A percentile compares a stretch with the other conserved stretches of the same genome.
These are phyloP conservation scores for Verticillium tricorpus DNA, from an alignment of 2,329 filamentous ascomycete genomes.

Conservation along the genomic window DNA sequence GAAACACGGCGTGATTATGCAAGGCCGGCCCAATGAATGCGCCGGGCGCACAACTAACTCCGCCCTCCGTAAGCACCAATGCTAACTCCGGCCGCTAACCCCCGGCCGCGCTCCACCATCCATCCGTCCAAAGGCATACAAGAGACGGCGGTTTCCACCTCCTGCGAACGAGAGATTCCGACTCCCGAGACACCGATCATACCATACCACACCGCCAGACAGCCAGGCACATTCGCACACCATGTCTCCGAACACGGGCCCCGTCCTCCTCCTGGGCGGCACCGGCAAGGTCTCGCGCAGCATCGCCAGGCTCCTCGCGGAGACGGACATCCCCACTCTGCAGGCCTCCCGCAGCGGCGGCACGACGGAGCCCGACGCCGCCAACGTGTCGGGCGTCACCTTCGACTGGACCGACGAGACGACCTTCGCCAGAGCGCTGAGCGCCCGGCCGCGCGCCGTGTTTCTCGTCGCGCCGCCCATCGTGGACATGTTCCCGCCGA, in stretches of 20 bases:
- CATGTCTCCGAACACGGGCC: neutral
- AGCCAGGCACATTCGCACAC: neutral
- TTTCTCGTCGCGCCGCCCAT: conserved; percentile 35
- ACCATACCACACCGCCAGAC: too few relatives aligned
- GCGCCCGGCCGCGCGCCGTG: conserved; percentile 17
- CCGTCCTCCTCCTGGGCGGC: conserved; percentile 37
- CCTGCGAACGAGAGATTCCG: neutral
- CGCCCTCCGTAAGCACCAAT: neutral
- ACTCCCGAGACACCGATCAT: neutral
- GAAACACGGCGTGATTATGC: neutral
- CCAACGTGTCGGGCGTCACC: conserved; percentile 18
- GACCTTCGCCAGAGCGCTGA: conserved; percentile 33
- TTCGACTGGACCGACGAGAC: conserved; percentile 41
- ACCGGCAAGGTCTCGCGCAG: conserved; percentile 39
- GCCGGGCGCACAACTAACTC: neutral
- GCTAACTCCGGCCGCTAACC: neutral
- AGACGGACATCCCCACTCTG: conserved; percentile 22
- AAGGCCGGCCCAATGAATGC: neutral
- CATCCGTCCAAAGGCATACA: neutral
- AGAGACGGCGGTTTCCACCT: neutral
- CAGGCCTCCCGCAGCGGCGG: conserved; percentile 29
- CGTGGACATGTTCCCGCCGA: conserved; percentile 23
- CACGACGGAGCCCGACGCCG: conserved; percentile 16
- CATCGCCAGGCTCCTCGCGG: conserved; percentile 28
- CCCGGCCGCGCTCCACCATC: neutral